Evolutionary conservation across 495 filamentous ascomycete genomes (phyloP).

Genomic region (Penicillium ochrochloron): DNA sequence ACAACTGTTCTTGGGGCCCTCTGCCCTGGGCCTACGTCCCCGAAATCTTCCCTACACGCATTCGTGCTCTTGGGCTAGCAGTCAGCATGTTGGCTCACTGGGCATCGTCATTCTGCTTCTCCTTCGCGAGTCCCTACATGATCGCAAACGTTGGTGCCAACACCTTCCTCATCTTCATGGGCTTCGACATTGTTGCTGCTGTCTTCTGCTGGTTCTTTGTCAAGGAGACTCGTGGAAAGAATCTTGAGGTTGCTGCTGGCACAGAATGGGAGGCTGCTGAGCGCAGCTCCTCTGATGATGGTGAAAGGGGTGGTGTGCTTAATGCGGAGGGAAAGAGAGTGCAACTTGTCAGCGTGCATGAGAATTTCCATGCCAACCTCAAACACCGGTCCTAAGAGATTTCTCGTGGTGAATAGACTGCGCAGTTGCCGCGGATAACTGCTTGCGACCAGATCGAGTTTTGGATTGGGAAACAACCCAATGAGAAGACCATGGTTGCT

Average conservation of each 20-base stretch:
- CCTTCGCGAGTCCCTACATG: constrained; percentile 36
- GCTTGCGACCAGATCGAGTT: neutral
- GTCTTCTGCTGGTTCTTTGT: constrained; percentile 35
- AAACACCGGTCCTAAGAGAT: constrained; percentile 13
- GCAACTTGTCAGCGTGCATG: constrained; percentile 29
- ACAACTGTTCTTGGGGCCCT: constrained; percentile 35
- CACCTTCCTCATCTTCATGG: constrained; percentile 37
- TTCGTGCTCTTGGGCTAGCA: constrained; percentile 33
- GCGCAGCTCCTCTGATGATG: constrained; percentile 23
- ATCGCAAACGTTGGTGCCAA: constrained; percentile 31
- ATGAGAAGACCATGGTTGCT: neutral
- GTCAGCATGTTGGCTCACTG: constrained; percentile 36
- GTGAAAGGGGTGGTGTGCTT: constrained; percentile 21
- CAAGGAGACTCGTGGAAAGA: constrained; percentile 35
- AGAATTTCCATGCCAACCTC: constrained; percentile 31
- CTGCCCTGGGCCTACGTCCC: constrained; percentile 34
- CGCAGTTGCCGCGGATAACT: neutral
- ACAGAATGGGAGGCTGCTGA: constrained; percentile 35
- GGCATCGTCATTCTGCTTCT: constrained; percentile 38
- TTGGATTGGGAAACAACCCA: neutral
- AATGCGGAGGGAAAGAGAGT: constrained; percentile 24
- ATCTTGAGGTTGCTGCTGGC: constrained; percentile 31
- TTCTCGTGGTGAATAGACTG: neutral
- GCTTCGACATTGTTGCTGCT: constrained; percentile 28
- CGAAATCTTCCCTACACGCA: constrained; percentile 37